Evolutionary conservation across 495 filamentous ascomycete genomes (phyloP).

Genomic region (Evansstolkia leycettana): DNA sequence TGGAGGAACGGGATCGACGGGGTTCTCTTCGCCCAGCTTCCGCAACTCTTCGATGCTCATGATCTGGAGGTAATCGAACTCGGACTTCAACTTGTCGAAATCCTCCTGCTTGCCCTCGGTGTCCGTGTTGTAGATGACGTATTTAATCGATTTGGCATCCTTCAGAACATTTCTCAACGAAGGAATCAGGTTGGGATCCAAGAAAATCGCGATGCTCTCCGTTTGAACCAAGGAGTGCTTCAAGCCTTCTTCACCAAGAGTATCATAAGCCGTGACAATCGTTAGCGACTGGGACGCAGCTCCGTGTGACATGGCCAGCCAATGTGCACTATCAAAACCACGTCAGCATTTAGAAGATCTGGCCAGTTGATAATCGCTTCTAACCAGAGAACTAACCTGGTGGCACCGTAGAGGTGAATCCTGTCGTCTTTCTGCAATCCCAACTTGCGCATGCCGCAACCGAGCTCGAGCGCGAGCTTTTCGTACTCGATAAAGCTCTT

Average conservation of each 20-base stretch:
- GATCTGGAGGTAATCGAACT: conserved; percentile 57
- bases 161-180: conserved; percentile 73
- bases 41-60: conserved; percentile 76
- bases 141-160: conserved; percentile 63
- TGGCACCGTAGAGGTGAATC: conserved; percentile 83
- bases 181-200: conserved; percentile 71
- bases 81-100: conserved; percentile 65
- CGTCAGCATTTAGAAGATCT: conserved; percentile 2
- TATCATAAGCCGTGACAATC: conserved; percentile 97
- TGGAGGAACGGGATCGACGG: conserved; percentile 69
- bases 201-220: conserved; percentile 75
- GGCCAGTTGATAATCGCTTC: neutral
- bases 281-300: conserved; percentile 85
- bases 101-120: conserved; percentile 63
- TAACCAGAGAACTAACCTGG: conserved; percentile 39
- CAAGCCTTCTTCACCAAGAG: conserved; percentile 85
- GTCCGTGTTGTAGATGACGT: conserved; percentile 83
- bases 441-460: conserved; percentile 66
- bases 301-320: conserved; percentile 64
- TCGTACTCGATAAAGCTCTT: conserved; percentile 84
- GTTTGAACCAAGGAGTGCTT: conserved; percentile 87
- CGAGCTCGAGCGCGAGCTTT: conserved; percentile 57
- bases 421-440: conserved; percentile 62
- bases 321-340: conserved; percentile 43
- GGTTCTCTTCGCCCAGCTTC: conserved; percentile 73